A percentile compares a stretch with the other conserved stretches of the same genome.
These are phyloP conservation scores for Sinapis alba DNA, from an alignment of 441 rosid genomes.

Conservation along the genomic window DNA sequence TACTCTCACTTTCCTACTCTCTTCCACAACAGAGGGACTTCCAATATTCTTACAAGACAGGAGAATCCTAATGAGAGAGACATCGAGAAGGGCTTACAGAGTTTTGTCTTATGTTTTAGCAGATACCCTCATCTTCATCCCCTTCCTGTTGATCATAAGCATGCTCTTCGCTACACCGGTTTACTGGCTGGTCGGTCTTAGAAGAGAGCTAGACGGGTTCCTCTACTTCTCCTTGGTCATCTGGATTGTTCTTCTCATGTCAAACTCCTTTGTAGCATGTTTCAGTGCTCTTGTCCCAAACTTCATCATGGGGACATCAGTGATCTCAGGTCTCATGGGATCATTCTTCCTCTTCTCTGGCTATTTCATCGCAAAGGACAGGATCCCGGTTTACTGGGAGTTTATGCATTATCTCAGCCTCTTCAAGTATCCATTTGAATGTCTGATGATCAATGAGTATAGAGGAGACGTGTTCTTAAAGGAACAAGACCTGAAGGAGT, in stretches of 20 bases:
- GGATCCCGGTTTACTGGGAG: slow-evolving; percentile 77
- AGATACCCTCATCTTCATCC: slow-evolving; percentile 40
- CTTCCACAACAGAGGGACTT: slow-evolving; percentile 88
- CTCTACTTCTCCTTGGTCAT: slow-evolving; percentile 75
- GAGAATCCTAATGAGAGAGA: slow-evolving; percentile 76
- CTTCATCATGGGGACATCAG: slow-evolving; percentile 88
- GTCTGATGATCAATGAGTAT: slow-evolving; percentile 75
- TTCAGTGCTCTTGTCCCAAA: slow-evolving; percentile 90
- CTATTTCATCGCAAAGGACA: slow-evolving; percentile 66
- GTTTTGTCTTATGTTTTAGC: slow-evolving; percentile 56
- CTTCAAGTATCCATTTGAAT: slow-evolving; percentile 92
- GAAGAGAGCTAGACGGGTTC: slow-evolving; percentile 61
- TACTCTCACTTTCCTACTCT: slow-evolving; percentile 78
- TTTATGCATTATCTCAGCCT: slow-evolving; percentile 87
- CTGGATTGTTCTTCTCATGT: slow-evolving; percentile 83
- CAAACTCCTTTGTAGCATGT: slow-evolving; percentile 87
- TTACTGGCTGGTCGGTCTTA: slow-evolving; percentile 82
- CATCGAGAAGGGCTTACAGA: slow-evolving; percentile 80
- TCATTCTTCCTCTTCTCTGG: slow-evolving; percentile 94
- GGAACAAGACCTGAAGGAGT: slow-evolving; percentile 63
- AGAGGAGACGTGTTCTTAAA: slow-evolving; percentile 66
- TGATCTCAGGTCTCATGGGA: slow-evolving; percentile 84
- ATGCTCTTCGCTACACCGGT: slow-evolving; percentile 75
- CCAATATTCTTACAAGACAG: slow-evolving; percentile 78
- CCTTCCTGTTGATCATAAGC: slow-evolving; percentile 63